Percentiles rank a stretch among this genome's conserved stretches.
Evolutionary conservation across 495 filamentous ascomycete species (phyloP).

Genomic region (Stereocaulon alpinum): DNA sequence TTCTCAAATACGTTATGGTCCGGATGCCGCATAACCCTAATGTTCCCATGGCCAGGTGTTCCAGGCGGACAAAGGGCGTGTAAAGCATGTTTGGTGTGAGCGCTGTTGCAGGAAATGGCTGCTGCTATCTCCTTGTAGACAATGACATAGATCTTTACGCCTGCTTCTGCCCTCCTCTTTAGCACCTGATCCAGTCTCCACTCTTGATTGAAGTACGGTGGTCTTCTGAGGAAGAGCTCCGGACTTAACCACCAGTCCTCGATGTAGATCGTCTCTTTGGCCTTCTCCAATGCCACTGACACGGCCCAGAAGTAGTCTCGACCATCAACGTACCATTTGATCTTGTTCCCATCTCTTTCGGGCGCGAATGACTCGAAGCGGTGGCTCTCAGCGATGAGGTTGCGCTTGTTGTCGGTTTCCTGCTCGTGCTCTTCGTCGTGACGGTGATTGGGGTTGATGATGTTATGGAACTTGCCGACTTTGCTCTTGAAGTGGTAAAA

Average conservation of each 20-base stretch:
- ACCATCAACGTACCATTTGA: slow-evolving; percentile 97
- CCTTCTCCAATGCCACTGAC: slow-evolving; percentile 72
- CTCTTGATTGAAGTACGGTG: slow-evolving; percentile 69
- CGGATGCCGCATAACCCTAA: slow-evolving; percentile 80
- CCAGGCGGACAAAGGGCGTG: slow-evolving; percentile 72
- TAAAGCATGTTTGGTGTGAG: slow-evolving; percentile 83
- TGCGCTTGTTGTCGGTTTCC: slow-evolving; percentile 68
- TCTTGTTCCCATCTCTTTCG: slow-evolving; percentile 67
- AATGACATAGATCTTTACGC: slow-evolving; percentile 89
- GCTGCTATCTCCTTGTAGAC: slow-evolving; percentile 86
- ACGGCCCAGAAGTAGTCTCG: slow-evolving; percentile 91
- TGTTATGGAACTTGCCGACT: slow-evolving; percentile 57
- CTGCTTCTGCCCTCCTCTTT: slow-evolving; percentile 79
- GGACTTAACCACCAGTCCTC: slow-evolving; percentile 96
- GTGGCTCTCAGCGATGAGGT: slow-evolving; percentile 58
- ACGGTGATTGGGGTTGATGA: slow-evolving; percentile 82
- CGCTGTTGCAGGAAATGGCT: slow-evolving; percentile 83
- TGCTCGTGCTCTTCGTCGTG: slow-evolving; percentile 93
- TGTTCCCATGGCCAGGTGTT: slow-evolving; percentile 71
- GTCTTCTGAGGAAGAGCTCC: slow-evolving; percentile 81
- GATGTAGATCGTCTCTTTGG: slow-evolving; percentile 90
- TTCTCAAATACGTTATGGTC: slow-evolving; percentile 95
- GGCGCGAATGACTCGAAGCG: slow-evolving; percentile 85
- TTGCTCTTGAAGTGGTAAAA: slow-evolving; percentile 50
- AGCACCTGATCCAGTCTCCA: slow-evolving; percentile 81